These are phyloP conservation scores for Penicillium macrosclerotiorum DNA, from an alignment of 495 filamentous ascomycete species.

Conservation along the genomic window DNA sequence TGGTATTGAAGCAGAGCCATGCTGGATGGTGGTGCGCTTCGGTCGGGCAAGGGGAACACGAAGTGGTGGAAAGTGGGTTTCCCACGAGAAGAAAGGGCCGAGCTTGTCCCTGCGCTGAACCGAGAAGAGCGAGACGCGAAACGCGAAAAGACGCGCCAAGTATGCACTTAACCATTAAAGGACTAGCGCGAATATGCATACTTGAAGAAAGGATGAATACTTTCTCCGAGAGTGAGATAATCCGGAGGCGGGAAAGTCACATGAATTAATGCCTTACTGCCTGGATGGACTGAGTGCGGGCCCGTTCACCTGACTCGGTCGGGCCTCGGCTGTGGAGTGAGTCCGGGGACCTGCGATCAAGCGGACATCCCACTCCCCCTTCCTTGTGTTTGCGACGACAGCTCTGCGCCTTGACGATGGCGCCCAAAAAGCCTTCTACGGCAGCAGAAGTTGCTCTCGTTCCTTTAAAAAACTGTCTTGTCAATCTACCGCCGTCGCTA, in stretches of 20 bases:
- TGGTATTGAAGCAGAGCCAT: conserved; percentile 81
- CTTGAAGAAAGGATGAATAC: too few relatives aligned
- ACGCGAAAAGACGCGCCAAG: conserved; percentile 15
- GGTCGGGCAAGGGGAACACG: conserved; percentile 15
- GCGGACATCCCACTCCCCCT: conserved; percentile 10
- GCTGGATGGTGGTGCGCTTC: conserved; percentile 22
- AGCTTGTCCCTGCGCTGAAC: conserved; percentile 8
- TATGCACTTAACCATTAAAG: conserved; percentile 3
- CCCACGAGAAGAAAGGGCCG: conserved; percentile 10
- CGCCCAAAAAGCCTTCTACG: conserved; percentile 65
- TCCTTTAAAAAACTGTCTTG: conserved; percentile 87
- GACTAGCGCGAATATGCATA: conserved; percentile 1
- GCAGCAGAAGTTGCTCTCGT: conserved; percentile 76
- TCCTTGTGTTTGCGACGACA: conserved; percentile 7
- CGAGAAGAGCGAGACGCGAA: conserved; percentile 7
- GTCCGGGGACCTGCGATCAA: conserved; percentile 14
- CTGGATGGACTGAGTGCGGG: too few relatives aligned
- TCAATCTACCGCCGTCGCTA: conserved; percentile 86
- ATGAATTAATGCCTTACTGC: too few relatives aligned
- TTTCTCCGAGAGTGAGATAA: background rate
- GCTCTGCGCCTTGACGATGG: conserved; percentile 45
- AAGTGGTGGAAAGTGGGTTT: conserved; percentile 23
- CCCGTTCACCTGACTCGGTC: conserved; percentile 1
- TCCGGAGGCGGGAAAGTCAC: conserved; percentile 1
- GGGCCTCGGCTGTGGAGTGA: conserved; percentile 11